These are phyloP conservation scores for Tremella mesenterica DNA, from an alignment of 768 basidiomycete species.

Conservation along the genomic window DNA sequence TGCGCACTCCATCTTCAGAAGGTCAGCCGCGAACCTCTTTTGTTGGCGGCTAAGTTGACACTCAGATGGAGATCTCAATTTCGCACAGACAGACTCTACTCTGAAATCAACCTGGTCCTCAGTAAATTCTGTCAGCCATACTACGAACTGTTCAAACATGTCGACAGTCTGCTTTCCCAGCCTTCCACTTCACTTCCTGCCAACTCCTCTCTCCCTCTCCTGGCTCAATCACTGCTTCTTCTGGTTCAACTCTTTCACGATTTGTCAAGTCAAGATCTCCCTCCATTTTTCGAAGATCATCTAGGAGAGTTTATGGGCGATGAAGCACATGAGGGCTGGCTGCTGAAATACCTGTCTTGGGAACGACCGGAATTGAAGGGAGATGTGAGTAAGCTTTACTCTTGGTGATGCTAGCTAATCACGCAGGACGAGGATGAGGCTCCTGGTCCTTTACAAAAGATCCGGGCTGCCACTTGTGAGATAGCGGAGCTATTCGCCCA, in stretches of 20 bases:
- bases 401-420: not conserved
- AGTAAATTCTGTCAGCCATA: conserved; percentile 73
- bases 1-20: conserved; percentile 84
- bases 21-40: conserved; percentile 25
- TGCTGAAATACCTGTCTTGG: conserved; percentile 74
- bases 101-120: conserved; percentile 85
- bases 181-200: conserved; percentile 39
- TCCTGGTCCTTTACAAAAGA: conserved; percentile 76
- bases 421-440: conserved; percentile 60
- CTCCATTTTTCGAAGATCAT: conserved; percentile 84
- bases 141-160: conserved; percentile 62
- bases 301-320: conserved; percentile 69
- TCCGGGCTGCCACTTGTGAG: conserved; percentile 83
- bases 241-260: conserved; percentile 85
- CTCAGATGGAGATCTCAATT: conserved; percentile 80
- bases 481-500: conserved; percentile 63
- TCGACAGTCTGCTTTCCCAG: conserved; percentile 46
- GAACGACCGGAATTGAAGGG: conserved; percentile 59
- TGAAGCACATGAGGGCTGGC: conserved; percentile 53
- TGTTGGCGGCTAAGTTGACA: not conserved
- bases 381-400: conserved; percentile 53
- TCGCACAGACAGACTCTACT: conserved; percentile 74
- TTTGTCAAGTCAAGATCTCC: conserved; percentile 88
- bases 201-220: conserved; percentile 41
- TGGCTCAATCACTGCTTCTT: conserved; percentile 68